Percentiles rank a stretch among this genome's conserved stretches.
Evolutionary conservation across 495 filamentous ascomycete genomes (phyloP).

Genomic region (Echria macrotheca): DNA sequence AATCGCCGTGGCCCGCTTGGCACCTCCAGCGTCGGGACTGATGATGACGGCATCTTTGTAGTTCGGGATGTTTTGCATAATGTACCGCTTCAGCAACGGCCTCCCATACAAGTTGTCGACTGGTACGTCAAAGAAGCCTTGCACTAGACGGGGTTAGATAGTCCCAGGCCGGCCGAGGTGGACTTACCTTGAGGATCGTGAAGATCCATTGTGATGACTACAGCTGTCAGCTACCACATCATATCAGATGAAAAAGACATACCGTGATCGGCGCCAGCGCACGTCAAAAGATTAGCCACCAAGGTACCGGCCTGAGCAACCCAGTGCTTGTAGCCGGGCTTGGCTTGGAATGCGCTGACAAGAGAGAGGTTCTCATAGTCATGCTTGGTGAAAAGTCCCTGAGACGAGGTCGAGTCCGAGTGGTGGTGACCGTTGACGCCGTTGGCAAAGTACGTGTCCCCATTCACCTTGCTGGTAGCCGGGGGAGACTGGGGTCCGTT

Average conservation of each 20-base stretch:
- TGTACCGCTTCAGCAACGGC: constrained; percentile 82
- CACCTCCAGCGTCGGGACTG: constrained; percentile 92
- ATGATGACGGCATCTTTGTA: constrained; percentile 87
- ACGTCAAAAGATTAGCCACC: constrained; percentile 89
- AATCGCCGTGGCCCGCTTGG: constrained; percentile 94
- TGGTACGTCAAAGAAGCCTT: constrained; percentile 97
- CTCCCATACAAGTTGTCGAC: constrained; percentile 95
- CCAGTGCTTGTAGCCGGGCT: constrained; percentile 96
- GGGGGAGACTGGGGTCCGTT: constrained; percentile 16
- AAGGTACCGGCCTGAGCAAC: constrained; percentile 95
- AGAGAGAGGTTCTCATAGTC: constrained; percentile 53
- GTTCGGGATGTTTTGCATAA: constrained; percentile 79
- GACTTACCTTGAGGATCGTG: constrained; percentile 86
- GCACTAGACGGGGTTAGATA: constrained; percentile 32
- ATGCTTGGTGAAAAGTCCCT: constrained; percentile 46
- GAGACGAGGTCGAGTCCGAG: constrained; percentile 16
- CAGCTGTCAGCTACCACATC: constrained; percentile 23
- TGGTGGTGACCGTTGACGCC: constrained; percentile 13
- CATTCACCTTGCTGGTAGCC: constrained; percentile 17
- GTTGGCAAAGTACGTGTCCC: constrained; percentile 18
- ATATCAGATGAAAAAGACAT: constrained; percentile 18
- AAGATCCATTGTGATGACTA: constrained; percentile 92
- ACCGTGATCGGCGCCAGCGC: constrained; percentile 89
- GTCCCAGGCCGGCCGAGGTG: constrained; percentile 2
- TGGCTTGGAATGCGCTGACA: constrained; percentile 65